phyloP scores from a whole-genome alignment of 1,284 basidiomycete species.

The Puccinia triticina region DNA sequence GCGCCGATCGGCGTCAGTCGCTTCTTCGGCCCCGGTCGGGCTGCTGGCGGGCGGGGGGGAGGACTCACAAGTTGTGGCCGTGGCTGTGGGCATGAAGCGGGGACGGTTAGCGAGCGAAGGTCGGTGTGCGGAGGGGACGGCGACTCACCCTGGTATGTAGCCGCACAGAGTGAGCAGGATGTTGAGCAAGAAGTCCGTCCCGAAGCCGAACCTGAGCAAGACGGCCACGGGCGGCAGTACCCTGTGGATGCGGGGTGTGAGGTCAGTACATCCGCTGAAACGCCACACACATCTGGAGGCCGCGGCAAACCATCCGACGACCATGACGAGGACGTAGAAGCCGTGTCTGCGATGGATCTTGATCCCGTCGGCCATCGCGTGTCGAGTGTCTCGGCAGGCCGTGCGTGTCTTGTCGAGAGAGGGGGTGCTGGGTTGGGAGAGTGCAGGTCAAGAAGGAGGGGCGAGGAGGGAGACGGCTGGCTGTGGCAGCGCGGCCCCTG shows the following conservation, averaged over 20 bases:
- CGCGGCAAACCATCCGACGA: constrained; percentile 62
- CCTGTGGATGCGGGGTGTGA: constrained; percentile 49
- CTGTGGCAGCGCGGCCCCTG: too few species aligned
- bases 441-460: too few species aligned
- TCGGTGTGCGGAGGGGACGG: not conserved
- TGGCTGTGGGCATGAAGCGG: not conserved
- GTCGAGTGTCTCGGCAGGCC: too few species aligned
- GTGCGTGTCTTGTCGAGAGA: too few species aligned
- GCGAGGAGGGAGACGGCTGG: too few species aligned
- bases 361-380: not conserved
- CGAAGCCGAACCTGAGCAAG: constrained; percentile 89
- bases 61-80: constrained; percentile 44
- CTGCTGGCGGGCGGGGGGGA: too few species aligned
- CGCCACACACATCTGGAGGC: constrained; percentile 53
- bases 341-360: constrained; percentile 69
- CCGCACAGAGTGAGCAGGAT: constrained; percentile 83
- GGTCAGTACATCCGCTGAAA: not conserved
- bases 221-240: constrained; percentile 68
- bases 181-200: constrained; percentile 89
- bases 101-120: not conserved
- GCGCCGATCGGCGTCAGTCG: too few species aligned
- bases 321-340: constrained; percentile 72
- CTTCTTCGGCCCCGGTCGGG: too few species aligned
- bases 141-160: constrained; percentile 74
- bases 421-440: too few species aligned